These are phyloP conservation scores for Metschnikowia arizonensis DNA, from an alignment of 805 yeast species.

Conservation along the genomic window DNA sequence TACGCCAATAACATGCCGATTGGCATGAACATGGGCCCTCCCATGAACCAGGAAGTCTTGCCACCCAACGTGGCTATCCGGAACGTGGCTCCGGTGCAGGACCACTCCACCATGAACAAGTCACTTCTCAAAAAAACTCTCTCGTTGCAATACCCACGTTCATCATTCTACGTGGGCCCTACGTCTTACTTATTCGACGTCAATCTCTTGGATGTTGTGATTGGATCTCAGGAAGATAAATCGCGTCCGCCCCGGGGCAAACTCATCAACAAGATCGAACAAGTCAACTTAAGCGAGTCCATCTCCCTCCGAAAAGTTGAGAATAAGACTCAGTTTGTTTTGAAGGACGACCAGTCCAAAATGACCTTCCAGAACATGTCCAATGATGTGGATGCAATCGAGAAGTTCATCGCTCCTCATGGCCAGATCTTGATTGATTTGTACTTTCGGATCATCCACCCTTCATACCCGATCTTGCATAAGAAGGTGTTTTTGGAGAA, in stretches of 20 bases:
- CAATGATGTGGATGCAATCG: constrained; percentile 77
- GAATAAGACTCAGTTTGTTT: constrained; percentile 65
- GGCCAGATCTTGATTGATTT: constrained; percentile 77
- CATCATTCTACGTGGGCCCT: constrained; percentile 84
- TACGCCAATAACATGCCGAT: constrained; percentile 6
- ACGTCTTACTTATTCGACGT: constrained; percentile 76
- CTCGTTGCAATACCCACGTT: constrained; percentile 82
- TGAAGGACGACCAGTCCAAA: constrained; percentile 77
- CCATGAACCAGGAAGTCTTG: constrained; percentile 20
- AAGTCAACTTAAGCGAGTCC: constrained; percentile 65
- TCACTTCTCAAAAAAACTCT: constrained; percentile 64
- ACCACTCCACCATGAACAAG: constrained; percentile 59
- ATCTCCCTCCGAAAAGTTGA: constrained; percentile 77
- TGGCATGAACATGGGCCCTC: constrained; percentile 4
- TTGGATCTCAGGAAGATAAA: constrained; percentile 27
- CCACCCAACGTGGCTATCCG: constrained; percentile 45
- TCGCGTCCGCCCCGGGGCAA: constrained; percentile 19
- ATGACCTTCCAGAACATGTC: constrained; percentile 66
- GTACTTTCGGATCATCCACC: constrained; percentile 83
- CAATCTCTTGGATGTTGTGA: constrained; percentile 59
- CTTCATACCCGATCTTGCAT: constrained; percentile 86
- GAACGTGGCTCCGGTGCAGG: constrained; percentile 58
- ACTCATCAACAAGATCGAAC: constrained; percentile 55
- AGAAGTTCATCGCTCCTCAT: constrained; percentile 83
- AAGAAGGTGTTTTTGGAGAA: constrained; percentile 89